phyloP scores from a whole-genome alignment of 1,139 yeast genomes.

The Taiozyma sp. region DNA sequence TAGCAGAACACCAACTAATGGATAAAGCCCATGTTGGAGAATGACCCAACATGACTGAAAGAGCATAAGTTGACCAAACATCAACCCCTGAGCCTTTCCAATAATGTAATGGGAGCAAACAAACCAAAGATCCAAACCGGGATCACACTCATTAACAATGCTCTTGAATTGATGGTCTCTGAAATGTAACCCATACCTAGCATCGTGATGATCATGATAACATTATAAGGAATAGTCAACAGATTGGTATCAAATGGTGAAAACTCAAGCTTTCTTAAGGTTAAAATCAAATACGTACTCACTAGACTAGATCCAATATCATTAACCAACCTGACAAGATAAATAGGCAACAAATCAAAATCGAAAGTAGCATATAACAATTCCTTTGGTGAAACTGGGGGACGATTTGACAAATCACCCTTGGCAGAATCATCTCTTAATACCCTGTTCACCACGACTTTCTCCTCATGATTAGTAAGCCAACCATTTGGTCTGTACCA shows the following conservation, averaged over 20 bases:
- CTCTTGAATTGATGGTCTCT: constrained; percentile 34
- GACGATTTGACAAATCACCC: constrained; percentile 65
- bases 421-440: constrained; percentile 63
- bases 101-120: constrained; percentile 38
- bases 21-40: constrained; percentile 50
- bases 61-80: constrained; percentile 49
- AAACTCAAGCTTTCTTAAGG: constrained; percentile 40
- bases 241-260: constrained; percentile 44
- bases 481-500: constrained; percentile 51
- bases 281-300: constrained; percentile 42
- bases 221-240: constrained; percentile 45
- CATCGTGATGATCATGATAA: constrained; percentile 34
- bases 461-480: constrained; percentile 54
- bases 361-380: constrained; percentile 41
- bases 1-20: constrained; percentile 58
- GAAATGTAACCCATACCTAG: constrained; percentile 37
- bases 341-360: constrained; percentile 57
- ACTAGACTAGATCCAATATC: constrained; percentile 36
- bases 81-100: constrained; percentile 45
- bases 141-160: constrained; percentile 31
- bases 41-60: constrained; percentile 41
- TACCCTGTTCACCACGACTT: constrained; percentile 54
- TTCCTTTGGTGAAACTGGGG: constrained; percentile 40
- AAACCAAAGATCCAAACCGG: constrained; percentile 27
- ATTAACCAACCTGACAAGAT: constrained; percentile 42